phyloP scores from a whole-genome alignment of 2,329 filamentous ascomycete species.

The Rhinocladiella mackenziei region DNA sequence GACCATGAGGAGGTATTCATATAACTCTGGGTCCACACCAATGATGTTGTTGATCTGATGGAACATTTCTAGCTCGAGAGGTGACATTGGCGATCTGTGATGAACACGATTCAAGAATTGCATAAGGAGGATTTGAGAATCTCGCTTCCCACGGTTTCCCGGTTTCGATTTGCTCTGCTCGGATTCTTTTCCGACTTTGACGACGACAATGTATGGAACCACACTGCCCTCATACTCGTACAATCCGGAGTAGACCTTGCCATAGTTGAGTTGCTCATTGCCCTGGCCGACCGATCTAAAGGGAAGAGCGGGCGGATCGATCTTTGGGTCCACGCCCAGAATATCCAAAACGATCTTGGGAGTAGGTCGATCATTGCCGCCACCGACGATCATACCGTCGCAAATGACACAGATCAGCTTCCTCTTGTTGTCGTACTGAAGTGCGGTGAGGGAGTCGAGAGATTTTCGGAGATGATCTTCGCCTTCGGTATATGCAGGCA shows the following conservation, averaged over 20 bases:
- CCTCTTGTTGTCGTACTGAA: constrained; percentile 97
- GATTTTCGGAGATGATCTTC: constrained; percentile 92
- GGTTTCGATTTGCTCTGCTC: constrained; percentile 88
- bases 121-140: constrained; percentile 93
- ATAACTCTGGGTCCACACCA: constrained; percentile 92
- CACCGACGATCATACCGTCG: constrained; percentile 93
- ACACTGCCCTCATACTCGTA: constrained; percentile 98
- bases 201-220: constrained; percentile 90
- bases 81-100: constrained; percentile 88
- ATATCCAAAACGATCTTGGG: constrained; percentile 98
- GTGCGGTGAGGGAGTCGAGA: constrained; percentile 85
- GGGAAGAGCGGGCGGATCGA: constrained; percentile 87
- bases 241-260: constrained; percentile 95
- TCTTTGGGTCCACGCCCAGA: constrained; percentile 91
- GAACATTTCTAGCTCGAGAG: constrained; percentile 95
- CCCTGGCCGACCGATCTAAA: constrained; percentile 90
- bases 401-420: constrained; percentile 96
- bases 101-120: constrained; percentile 98
- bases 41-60: constrained; percentile 99
- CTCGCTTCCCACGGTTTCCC: constrained; percentile 96
- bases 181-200: constrained; percentile 96
- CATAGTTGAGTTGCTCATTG: constrained; percentile 92
- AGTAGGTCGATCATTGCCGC: constrained; percentile 91
- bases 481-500: constrained; percentile 95
- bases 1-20: constrained; percentile 96